Percentiles rank a stretch among this genome's conserved stretches.
phyloP scores from a whole-genome alignment of 164 flowering plant species.

The Sextonia rubra region DNA sequence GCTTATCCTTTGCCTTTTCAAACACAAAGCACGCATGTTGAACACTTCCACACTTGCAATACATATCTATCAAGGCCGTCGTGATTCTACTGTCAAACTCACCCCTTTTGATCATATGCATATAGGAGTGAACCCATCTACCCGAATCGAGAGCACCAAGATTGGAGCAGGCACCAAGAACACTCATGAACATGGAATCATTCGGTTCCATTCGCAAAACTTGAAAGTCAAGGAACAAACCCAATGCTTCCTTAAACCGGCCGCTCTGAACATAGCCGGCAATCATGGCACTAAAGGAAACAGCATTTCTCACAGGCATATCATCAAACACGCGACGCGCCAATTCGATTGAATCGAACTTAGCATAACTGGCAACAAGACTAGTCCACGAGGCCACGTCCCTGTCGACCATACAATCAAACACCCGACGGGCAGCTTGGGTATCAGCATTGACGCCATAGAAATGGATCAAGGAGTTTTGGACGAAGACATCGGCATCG shows the following conservation, averaged over 20 bases:
- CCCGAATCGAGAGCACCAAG: constrained; percentile 28
- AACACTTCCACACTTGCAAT: constrained; percentile 34
- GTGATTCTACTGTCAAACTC: constrained; percentile 20
- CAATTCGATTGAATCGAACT: constrained; percentile 10
- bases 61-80: constrained; percentile 38
- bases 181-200: constrained; percentile 22
- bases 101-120: constrained; percentile 9
- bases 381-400: constrained; percentile 35
- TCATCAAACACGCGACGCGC: constrained; percentile 28
- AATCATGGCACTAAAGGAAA: constrained; percentile 37
- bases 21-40: constrained; percentile 20
- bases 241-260: constrained; percentile 26
- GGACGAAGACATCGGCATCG: constrained; percentile 19
- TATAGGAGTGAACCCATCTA: constrained; percentile 30
- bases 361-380: constrained; percentile 17
- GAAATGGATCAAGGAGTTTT: constrained; percentile 25
- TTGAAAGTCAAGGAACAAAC: constrained; percentile 25
- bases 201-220: constrained; percentile 22
- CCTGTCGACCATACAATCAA: constrained; percentile 17
- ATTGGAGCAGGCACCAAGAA: constrained; percentile 24
- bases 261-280: constrained; percentile 23
- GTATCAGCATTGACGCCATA: constrained; percentile 19
- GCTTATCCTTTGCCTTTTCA: constrained; percentile 15
- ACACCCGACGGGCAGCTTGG: constrained; percentile 12
- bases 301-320: constrained; percentile 36